Percentiles rank a stretch among this genome's conserved stretches.
These are phyloP conservation scores for Pezizomycotina sp. DNA, from an alignment of 2,329 filamentous ascomycete genomes.

Conservation along the genomic window DNA sequence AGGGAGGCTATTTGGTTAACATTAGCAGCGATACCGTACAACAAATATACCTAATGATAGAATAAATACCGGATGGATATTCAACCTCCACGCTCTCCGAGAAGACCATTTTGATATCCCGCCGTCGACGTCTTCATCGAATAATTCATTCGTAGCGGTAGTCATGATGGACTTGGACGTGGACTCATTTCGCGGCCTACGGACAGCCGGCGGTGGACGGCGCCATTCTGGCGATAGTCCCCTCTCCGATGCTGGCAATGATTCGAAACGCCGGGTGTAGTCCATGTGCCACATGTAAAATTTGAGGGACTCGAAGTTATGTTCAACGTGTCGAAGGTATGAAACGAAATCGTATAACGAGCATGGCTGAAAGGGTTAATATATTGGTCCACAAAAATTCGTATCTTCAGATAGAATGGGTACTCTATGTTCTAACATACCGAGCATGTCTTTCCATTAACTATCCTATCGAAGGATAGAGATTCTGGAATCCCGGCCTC, in stretches of 20 bases:
- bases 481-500: background rate
- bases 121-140: too few relatives aligned
- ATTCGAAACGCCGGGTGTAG: background rate
- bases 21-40: too few relatives aligned
- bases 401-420: background rate
- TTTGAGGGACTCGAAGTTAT: background rate
- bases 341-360: background rate
- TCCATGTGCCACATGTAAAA: background rate
- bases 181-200: too few relatives aligned
- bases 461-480: background rate
- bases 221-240: too few relatives aligned
- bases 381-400: background rate
- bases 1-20: too few relatives aligned
- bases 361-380: background rate
- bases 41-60: too few relatives aligned
- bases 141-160: too few relatives aligned
- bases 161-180: too few relatives aligned
- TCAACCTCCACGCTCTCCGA: too few relatives aligned
- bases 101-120: too few relatives aligned
- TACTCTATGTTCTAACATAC: background rate
- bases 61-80: too few relatives aligned
- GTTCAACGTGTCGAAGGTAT: background rate
- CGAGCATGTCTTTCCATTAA: background rate
- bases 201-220: too few relatives aligned
- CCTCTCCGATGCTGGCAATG: background rate